Conservation (phyloP, 129 eudicot genomes). For the Tagetes erecta region DNA sequence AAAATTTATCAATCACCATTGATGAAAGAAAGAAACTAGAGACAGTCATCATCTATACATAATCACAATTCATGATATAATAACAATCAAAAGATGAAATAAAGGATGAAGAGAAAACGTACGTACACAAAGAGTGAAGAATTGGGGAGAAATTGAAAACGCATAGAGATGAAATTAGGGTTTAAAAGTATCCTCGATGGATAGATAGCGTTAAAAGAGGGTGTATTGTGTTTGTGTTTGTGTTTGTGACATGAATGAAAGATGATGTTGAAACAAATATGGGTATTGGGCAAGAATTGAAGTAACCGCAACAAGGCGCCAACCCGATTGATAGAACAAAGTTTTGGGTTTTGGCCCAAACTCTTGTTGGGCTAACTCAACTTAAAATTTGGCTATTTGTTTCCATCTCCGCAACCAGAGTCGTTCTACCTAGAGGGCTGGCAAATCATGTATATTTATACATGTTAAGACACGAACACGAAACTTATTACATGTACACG, state of each 20-base stretch:
- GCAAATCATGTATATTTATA: too few species aligned
- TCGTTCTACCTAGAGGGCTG: too few species aligned
- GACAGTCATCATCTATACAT: not conserved
- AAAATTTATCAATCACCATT: not conserved
- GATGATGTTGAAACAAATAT: not conserved
- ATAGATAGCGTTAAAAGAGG: slow-evolving; percentile 32
- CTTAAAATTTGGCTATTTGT: too few species aligned
- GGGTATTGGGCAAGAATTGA: slow-evolving; percentile 34
- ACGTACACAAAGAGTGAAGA: slow-evolving; percentile 34
- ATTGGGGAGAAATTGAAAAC: slow-evolving; percentile 13
- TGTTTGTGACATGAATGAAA: slow-evolving; percentile 18
- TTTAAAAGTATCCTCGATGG: slow-evolving; percentile 10
- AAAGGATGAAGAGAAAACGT: slow-evolving; percentile 31
- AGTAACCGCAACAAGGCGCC: slow-evolving; percentile 41
- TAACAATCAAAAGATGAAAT: slow-evolving; percentile 22
- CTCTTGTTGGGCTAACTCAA: slow-evolving; percentile 19
- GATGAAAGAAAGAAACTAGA: not conserved
- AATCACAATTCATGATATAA: slow-evolving; percentile 10
- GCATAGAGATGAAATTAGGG: slow-evolving; percentile 36
- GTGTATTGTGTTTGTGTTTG: not conserved
- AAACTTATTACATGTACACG: too few species aligned
- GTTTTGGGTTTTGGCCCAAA: slow-evolving; percentile 22
- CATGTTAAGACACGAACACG: too few species aligned
- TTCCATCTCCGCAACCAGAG: too few species aligned
- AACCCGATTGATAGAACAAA: slow-evolving; percentile 23